These are phyloP conservation scores for Cryptococcus jaspeensis DNA, from an alignment of 1,284 basidiomycete species.

Conservation along the genomic window DNA sequence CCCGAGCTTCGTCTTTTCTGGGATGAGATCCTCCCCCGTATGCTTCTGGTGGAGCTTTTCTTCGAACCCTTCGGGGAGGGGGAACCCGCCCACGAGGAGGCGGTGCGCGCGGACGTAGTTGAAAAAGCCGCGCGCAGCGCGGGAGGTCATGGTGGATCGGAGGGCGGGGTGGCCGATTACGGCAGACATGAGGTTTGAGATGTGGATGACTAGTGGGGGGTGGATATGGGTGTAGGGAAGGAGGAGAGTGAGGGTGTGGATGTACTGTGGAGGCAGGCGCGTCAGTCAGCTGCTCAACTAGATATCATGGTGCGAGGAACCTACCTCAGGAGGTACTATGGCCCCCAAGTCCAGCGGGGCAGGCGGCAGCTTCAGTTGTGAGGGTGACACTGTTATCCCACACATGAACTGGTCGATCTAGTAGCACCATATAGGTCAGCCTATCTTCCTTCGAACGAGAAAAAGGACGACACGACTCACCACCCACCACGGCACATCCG, in stretches of 20 bases:
- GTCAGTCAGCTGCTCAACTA: not conserved
- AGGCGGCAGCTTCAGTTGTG: slow-evolving; percentile 20
- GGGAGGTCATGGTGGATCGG: slow-evolving; percentile 28
- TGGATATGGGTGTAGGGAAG: slow-evolving; percentile 43
- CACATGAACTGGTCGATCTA: slow-evolving; percentile 41
- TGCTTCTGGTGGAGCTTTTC: not conserved
- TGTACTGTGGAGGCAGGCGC: slow-evolving; percentile 16
- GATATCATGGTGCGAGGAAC: slow-evolving; percentile 1
- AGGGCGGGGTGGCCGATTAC: slow-evolving; percentile 36
- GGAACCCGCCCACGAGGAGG: slow-evolving; percentile 28
- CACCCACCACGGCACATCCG: slow-evolving; percentile 33
- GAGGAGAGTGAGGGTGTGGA: slow-evolving; percentile 26
- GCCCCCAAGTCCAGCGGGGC: slow-evolving; percentile 2
- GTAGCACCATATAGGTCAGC: not conserved
- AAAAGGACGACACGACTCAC: slow-evolving; percentile 21
- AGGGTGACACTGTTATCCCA: slow-evolving; percentile 14
- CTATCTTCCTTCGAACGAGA: not conserved
- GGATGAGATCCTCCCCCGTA: not conserved
- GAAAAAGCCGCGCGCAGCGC: slow-evolving; percentile 20
- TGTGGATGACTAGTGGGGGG: slow-evolving; percentile 39
- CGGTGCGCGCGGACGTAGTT: slow-evolving; percentile 35
- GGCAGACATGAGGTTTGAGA: slow-evolving; percentile 43
- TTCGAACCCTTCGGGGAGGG: slow-evolving; percentile 18
- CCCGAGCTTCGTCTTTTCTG: slow-evolving; percentile 6
- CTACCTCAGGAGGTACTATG: slow-evolving; percentile 21